These are phyloP conservation scores for Erysimum pusillum DNA, from an alignment of 441 rosid genomes.

Conservation along the genomic window DNA sequence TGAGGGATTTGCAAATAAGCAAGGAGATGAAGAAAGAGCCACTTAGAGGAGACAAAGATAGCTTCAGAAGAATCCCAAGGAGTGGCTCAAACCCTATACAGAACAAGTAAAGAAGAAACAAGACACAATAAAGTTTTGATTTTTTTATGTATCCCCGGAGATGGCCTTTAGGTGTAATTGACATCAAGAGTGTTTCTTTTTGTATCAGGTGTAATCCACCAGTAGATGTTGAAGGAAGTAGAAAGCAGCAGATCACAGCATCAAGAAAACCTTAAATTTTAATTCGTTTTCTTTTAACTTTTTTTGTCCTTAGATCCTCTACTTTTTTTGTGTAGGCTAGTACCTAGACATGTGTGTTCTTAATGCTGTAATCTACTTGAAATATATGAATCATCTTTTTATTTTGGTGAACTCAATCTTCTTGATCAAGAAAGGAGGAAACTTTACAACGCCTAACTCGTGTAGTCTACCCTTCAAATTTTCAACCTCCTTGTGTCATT, in stretches of 20 bases:
- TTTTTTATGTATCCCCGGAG: slow-evolving; percentile 38
- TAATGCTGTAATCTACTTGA: slow-evolving; percentile 40
- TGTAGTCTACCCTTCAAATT: slow-evolving; percentile 22
- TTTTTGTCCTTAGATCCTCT: slow-evolving; percentile 25
- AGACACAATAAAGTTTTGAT: slow-evolving; percentile 21
- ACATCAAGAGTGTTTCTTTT: slow-evolving; percentile 41
- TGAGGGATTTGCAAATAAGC: slow-evolving; percentile 49
- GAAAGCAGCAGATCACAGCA: slow-evolving; percentile 40
- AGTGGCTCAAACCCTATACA: slow-evolving; percentile 72
- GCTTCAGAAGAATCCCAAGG: slow-evolving; percentile 75
- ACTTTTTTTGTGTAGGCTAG: slow-evolving; percentile 21
- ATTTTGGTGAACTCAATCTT: slow-evolving; percentile 22
- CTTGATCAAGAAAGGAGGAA: slow-evolving; percentile 25
- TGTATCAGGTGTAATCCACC: slow-evolving; percentile 54
- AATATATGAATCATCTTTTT: slow-evolving; percentile 39
- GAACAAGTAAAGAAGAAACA: slow-evolving; percentile 65
- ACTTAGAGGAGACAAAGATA: slow-evolving; percentile 54
- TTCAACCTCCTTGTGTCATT: slow-evolving; percentile 25
- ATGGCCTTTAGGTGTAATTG: slow-evolving; percentile 39
- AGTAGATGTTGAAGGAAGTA: slow-evolving; percentile 37
- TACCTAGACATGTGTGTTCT: slow-evolving; percentile 28
- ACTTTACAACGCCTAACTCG: not conserved
- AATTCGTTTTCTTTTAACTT: slow-evolving; percentile 7
- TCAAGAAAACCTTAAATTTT: slow-evolving; percentile 30
- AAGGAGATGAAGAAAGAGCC: slow-evolving; percentile 46